Conservation (phyloP, 1,139 yeast genomes). For the Zygosaccharomyces pseudobailii region DNA sequence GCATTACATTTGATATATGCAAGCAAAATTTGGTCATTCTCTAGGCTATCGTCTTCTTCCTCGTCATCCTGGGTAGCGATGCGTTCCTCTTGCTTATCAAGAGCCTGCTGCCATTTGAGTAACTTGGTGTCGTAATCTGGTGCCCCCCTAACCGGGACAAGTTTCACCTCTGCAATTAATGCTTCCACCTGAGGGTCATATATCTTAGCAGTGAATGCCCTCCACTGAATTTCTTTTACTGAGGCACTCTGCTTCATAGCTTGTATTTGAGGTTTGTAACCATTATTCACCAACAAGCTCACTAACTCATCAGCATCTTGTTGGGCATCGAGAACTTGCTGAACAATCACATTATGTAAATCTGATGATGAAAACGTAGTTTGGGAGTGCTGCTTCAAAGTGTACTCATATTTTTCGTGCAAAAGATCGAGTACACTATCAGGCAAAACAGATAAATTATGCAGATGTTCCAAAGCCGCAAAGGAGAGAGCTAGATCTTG, state of each 20-base stretch:
- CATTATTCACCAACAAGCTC: constrained; percentile 39
- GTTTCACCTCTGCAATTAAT: constrained; percentile 38
- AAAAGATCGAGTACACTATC: constrained; percentile 19
- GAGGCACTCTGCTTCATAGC: constrained; percentile 15
- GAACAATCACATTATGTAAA: constrained; percentile 20
- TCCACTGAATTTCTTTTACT: constrained; percentile 54
- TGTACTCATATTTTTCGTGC: constrained; percentile 27
- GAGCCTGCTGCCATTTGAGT: constrained; percentile 53
- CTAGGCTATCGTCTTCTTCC: constrained; percentile 47
- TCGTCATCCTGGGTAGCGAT: constrained; percentile 35
- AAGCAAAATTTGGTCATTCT: constrained; percentile 67
- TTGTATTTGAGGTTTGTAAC: constrained; percentile 20
- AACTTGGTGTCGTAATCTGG: constrained; percentile 45
- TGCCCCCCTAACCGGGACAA: constrained; percentile 29
- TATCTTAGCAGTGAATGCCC: constrained; percentile 64
- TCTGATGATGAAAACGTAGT: constrained; percentile 22
- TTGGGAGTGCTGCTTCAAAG: constrained; percentile 28
- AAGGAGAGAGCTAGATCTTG: constrained; percentile 23
- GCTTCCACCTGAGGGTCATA: constrained; percentile 70
- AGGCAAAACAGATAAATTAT: constrained; percentile 12
- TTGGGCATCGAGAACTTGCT: constrained; percentile 12
- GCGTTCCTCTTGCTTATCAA: constrained; percentile 47
- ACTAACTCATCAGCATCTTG: constrained; percentile 41
- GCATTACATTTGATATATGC: constrained; percentile 71
- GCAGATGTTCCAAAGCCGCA: constrained; percentile 23